phyloP scores from a whole-genome alignment of 139 green algal species.

The Gonium pectorale region DNA sequence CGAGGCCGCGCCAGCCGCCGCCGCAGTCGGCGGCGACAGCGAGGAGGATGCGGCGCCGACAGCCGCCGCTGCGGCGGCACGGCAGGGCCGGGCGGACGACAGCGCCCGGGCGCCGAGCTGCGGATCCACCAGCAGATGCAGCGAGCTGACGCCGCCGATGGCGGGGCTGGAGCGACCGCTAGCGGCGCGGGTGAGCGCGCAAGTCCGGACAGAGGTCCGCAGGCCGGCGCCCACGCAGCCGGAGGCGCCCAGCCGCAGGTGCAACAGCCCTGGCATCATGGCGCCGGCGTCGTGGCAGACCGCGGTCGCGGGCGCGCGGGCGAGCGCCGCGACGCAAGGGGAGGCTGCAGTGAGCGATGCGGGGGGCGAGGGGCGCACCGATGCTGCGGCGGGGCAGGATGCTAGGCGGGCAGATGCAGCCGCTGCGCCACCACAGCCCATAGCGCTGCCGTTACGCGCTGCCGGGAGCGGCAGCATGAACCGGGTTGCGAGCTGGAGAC shows the following conservation, averaged over 20 bases:
- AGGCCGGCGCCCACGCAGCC: not conserved
- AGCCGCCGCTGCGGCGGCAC: not conserved
- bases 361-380: not conserved
- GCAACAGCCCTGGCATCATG: not conserved
- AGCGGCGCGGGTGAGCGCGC: not conserved
- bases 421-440: not conserved
- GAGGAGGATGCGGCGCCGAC: not conserved
- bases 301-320: not conserved
- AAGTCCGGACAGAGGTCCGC: not conserved
- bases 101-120: not conserved
- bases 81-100: not conserved
- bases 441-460: not conserved
- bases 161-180: not conserved
- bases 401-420: not conserved
- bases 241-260: not conserved
- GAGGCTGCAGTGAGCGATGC: not conserved
- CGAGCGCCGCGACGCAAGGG: not conserved
- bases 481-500: not conserved
- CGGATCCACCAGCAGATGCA: not conserved
- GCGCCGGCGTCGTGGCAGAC: not conserved
- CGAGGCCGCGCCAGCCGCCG: too few relatives aligned
- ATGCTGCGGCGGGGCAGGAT: not conserved
- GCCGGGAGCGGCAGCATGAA: not conserved
- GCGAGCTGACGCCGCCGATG: not conserved
- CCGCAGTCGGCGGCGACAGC: not conserved